Evolutionary conservation across 164 flowering plant genomes (phyloP), one percentile per base, ranked within the genome.

Genomic region (Vitis rotundifolia): DNA sequence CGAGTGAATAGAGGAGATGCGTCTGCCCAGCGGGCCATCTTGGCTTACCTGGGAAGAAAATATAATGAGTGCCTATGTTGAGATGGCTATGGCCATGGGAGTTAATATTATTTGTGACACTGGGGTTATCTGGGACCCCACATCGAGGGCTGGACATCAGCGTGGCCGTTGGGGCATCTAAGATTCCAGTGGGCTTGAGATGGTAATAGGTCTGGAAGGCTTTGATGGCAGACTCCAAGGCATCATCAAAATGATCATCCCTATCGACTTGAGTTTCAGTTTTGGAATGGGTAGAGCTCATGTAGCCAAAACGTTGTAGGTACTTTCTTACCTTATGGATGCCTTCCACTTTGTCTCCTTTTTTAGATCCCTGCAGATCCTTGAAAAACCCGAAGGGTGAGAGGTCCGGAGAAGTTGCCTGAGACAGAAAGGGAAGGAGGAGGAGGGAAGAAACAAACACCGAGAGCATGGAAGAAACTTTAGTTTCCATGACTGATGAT

Each of bases 61-160:
- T 2, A 18, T 16, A 72, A 18, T 66, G 75, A 51, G 53, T 7
- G 14, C 22, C 63, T 22, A 14, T 18, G 14, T 59, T 9, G 3
- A 26, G 37, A 9, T 28, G 26, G 12, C 37, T 12, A 9, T 11
- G 63, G 29, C 62, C 62, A 26, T 59, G 53, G 14, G 14, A 49
- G 56, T 26, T 3, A 11, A 6, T 16, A 22, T 50, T 37, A 22
- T 73, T 75, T 1, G 68, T 64, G 9, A 77, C 74, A 26, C 68
- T 70, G 11, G 70, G 14, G 22, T 72, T 59, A 61, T 80, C 82
- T 1, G 80, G 58, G 1, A 75, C 69, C 3, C 82, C 88, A 50
- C 88, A 84, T 48, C 88, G 71, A 1, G 85, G 82, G 57, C 1
- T 12, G 31, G 12, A 16, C 79, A 82, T 74, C 8, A 57, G 3